A percentile compares a stretch with the other conserved stretches of the same genome.
These are phyloP conservation scores for Cyathus striatus DNA, from an alignment of 768 basidiomycete species.

Conservation along the genomic window DNA sequence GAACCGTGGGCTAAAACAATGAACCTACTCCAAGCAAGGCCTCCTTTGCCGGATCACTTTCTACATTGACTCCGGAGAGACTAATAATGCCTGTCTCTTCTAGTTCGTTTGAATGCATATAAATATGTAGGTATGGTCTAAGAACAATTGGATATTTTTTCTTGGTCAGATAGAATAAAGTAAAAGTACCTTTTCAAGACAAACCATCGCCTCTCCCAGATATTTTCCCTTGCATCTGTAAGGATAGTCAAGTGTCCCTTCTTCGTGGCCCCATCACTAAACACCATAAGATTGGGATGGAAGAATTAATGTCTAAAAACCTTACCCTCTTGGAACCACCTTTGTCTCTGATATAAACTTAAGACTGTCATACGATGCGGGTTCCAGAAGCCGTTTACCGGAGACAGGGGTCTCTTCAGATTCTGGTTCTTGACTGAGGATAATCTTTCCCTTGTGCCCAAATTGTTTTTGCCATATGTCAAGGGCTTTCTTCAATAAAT, in stretches of 20 bases:
- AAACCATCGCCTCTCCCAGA: constrained; percentile 85
- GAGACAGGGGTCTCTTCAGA: constrained; percentile 37
- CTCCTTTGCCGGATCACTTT: constrained; percentile 84
- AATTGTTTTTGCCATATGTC: constrained; percentile 82
- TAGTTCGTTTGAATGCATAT: constrained; percentile 76
- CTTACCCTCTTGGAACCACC: constrained; percentile 67
- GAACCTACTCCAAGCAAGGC: constrained; percentile 74
- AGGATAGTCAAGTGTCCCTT: constrained; percentile 80
- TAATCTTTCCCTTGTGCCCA: constrained; percentile 75
- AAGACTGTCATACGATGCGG: constrained; percentile 42
- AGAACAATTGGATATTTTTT: constrained; percentile 1
- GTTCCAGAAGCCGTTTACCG: constrained; percentile 23
- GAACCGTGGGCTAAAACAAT: background rate
- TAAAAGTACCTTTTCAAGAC: constrained; percentile 74
- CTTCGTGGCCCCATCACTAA: constrained; percentile 79
- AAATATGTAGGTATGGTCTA: constrained; percentile 89
- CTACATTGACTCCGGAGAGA: constrained; percentile 79
- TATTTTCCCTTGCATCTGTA: constrained; percentile 71
- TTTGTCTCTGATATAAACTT: constrained; percentile 74
- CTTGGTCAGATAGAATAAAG: constrained; percentile 3
- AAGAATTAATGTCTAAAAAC: constrained; percentile 4
- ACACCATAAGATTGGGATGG: background rate
- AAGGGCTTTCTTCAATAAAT: constrained; percentile 60
- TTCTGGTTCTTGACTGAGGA: constrained; percentile 73
- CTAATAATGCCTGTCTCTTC: constrained; percentile 84